These are phyloP conservation scores for Plectosphaerella sp. DNA, from an alignment of 2,329 filamentous ascomycete species.

Conservation along the genomic window DNA sequence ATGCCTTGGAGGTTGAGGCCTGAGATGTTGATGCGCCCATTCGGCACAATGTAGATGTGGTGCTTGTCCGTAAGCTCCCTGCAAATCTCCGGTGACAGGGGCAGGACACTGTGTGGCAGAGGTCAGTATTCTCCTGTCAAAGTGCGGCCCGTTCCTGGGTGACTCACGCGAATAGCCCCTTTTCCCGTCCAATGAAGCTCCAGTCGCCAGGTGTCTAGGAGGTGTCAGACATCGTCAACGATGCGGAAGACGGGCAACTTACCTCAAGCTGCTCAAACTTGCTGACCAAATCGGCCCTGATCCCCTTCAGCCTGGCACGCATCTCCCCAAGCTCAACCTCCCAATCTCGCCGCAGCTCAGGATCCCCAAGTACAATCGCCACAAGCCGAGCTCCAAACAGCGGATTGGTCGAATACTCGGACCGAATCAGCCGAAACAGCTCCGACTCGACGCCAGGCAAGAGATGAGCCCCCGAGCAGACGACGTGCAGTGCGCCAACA, in stretches of 20 bases:
- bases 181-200: background rate
- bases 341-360: background rate
- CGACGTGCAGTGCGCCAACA: conserved; percentile 13
- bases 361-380: background rate
- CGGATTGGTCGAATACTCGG: background rate
- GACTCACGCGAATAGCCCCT: background rate
- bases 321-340: background rate
- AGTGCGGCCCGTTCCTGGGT: background rate
- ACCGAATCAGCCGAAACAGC: background rate
- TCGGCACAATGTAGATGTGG: background rate
- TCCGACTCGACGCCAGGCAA: background rate
- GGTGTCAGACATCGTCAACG: background rate
- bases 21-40: background rate
- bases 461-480: background rate
- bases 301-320: background rate
- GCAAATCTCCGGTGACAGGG: background rate
- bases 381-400: background rate
- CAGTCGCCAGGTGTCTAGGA: background rate
- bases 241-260: background rate
- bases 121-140: background rate
- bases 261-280: background rate
- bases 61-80: background rate
- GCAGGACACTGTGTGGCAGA: background rate
- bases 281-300: background rate
- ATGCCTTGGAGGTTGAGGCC: background rate